Conservation (phyloP, 2,329 filamentous ascomycete genomes). For the Ophiostoma pallidulum region DNA sequence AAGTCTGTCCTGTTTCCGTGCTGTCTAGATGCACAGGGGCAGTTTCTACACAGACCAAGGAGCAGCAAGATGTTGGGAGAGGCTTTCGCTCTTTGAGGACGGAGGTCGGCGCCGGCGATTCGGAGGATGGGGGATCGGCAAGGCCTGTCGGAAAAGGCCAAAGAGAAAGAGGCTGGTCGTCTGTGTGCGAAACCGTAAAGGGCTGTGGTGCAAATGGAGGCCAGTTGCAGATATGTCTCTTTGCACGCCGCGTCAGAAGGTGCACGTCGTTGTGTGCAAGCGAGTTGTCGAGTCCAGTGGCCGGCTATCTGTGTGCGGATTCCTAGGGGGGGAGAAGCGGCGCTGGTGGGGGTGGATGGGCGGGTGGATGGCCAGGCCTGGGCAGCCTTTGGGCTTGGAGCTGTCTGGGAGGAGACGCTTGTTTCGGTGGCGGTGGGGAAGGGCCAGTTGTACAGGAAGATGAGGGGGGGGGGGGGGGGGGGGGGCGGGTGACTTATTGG, state of each 20-base stretch:
- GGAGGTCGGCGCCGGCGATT: too few species aligned
- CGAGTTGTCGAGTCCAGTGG: too few species aligned
- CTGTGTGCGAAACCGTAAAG: neutral
- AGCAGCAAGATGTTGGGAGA: too few species aligned
- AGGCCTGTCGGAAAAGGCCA: neutral
- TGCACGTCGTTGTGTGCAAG: neutral
- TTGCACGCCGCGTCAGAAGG: too few species aligned
- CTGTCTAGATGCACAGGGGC: too few species aligned
- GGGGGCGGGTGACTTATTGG: conserved; percentile 6
- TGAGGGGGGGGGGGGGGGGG: neutral
- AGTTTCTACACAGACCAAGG: too few species aligned
- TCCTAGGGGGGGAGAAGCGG: neutral
- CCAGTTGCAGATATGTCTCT: too few species aligned
- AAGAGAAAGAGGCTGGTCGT: neutral
- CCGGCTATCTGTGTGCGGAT: neutral
- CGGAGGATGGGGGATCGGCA: neutral
- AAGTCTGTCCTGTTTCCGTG: neutral
- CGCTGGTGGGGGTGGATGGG: neutral
- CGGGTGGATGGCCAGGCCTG: neutral
- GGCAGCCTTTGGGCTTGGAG: neutral
- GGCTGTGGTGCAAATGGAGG: neutral
- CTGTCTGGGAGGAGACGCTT: neutral
- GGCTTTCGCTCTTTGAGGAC: too few species aligned
- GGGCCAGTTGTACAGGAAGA: too few species aligned
- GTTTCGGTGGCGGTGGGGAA: conserved; percentile 7